Conservation (phyloP, 2,329 filamentous ascomycete genomes). For the Aaosphaeria pasadenensis region DNA sequence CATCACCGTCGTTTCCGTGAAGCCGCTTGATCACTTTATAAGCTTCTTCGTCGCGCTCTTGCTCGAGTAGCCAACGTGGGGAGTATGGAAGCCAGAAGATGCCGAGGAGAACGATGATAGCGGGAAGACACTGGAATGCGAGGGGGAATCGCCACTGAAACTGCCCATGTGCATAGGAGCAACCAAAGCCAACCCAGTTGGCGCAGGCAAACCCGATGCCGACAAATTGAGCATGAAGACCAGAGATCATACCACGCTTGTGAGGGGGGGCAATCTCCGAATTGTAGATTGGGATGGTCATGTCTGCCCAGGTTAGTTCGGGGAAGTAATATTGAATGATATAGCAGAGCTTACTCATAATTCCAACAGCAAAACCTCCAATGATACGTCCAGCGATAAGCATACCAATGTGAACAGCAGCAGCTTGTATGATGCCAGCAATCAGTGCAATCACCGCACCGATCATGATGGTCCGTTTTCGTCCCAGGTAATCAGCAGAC, state of each 20-base stretch:
- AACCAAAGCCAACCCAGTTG: constrained; percentile 16
- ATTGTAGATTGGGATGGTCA: constrained; percentile 57
- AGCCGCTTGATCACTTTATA: constrained; percentile 41
- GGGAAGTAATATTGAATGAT: not conserved
- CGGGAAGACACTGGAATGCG: constrained; percentile 66
- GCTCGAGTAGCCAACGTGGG: constrained; percentile 58
- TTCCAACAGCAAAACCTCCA: constrained; percentile 47
- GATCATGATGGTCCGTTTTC: constrained; percentile 24
- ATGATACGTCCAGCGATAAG: constrained; percentile 49
- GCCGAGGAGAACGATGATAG: constrained; percentile 54
- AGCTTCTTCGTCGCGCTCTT: constrained; percentile 42
- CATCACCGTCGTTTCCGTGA: constrained; percentile 29
- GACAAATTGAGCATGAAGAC: constrained; percentile 9
- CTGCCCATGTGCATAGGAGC: constrained; percentile 45
- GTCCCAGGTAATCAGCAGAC: constrained; percentile 7
- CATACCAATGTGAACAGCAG: constrained; percentile 37
- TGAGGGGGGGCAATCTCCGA: constrained; percentile 58
- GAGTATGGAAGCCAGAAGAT: constrained; percentile 70
- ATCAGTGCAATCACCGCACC: constrained; percentile 28
- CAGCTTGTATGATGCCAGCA: constrained; percentile 35
- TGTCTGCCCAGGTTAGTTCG: not conserved
- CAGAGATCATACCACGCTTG: constrained; percentile 47
- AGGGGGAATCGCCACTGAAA: constrained; percentile 69
- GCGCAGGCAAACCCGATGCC: constrained; percentile 16
- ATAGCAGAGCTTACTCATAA: constrained; percentile 35